Percentiles rank a stretch among this genome's conserved stretches.
phyloP scores from a whole-genome alignment of 2,329 filamentous ascomycete species.

The Aspergillus viridinutans region DNA sequence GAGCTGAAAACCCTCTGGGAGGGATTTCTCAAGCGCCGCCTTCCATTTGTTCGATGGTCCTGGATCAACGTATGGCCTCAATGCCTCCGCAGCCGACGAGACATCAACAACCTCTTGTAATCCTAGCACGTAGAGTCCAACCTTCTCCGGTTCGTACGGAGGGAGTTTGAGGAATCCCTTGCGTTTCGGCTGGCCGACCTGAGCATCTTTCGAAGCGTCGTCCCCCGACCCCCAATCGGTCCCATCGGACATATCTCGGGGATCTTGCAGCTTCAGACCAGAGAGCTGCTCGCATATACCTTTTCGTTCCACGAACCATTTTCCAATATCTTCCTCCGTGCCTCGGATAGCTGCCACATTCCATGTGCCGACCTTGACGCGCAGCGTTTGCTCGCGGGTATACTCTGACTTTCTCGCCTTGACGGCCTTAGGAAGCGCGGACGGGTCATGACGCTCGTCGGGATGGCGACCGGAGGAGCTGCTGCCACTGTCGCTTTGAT shows the following conservation, averaged over 20 bases:
- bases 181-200: slow-evolving; percentile 46
- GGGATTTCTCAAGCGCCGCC: slow-evolving; percentile 63
- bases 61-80: slow-evolving; percentile 71
- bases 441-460: slow-evolving; percentile 24
- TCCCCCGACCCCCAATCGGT: slow-evolving; percentile 2
- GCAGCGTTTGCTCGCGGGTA: slow-evolving; percentile 66
- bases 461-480: slow-evolving; percentile 6
- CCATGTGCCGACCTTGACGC: slow-evolving; percentile 90
- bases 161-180: slow-evolving; percentile 36
- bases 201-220: slow-evolving; percentile 15
- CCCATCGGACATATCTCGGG: slow-evolving; percentile 16
- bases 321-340: slow-evolving; percentile 79
- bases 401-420: slow-evolving; percentile 75
- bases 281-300: slow-evolving; percentile 63
- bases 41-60: slow-evolving; percentile 75
- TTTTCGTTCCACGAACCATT: slow-evolving; percentile 80
- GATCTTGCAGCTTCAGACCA: slow-evolving; percentile 41
- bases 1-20: slow-evolving; percentile 73
- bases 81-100: slow-evolving; percentile 70
- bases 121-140: slow-evolving; percentile 85
- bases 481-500: slow-evolving; percentile 13
- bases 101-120: slow-evolving; percentile 91
- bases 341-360: slow-evolving; percentile 84
- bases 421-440: slow-evolving; percentile 55
- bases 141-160: slow-evolving; percentile 50